These are phyloP conservation scores for Vitis riparia DNA, from an alignment of 164 flowering plant species.

Conservation along the genomic window DNA sequence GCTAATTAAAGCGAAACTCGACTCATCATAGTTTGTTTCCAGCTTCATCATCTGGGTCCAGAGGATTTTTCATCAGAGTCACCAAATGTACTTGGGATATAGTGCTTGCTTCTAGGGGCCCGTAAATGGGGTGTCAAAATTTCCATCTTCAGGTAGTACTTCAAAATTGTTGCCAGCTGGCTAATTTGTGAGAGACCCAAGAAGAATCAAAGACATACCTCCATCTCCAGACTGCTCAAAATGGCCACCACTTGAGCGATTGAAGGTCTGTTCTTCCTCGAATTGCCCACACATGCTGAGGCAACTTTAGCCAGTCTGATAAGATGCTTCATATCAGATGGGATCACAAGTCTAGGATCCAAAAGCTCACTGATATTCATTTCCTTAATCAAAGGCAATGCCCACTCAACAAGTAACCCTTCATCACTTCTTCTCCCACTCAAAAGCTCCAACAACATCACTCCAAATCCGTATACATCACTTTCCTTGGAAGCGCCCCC, in stretches of 20 bases:
- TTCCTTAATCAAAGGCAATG: conserved; percentile 65
- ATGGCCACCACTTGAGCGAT: conserved; percentile 64
- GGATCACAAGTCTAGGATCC: conserved; percentile 55
- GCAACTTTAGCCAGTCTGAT: conserved; percentile 74
- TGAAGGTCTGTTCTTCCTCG: conserved; percentile 58
- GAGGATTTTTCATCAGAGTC: conserved; percentile 5
- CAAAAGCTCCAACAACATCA: conserved; percentile 75
- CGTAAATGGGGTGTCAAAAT: too few species aligned
- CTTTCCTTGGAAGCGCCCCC: conserved; percentile 56
- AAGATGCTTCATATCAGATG: conserved; percentile 41
- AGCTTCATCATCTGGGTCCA: conserved; percentile 21
- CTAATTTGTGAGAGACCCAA: not conserved
- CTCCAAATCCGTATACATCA: conserved; percentile 85
- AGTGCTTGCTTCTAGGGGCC: too few species aligned
- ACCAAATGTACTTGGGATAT: too few species aligned
- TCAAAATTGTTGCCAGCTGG: not conserved
- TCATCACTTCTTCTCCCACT: conserved; percentile 65
- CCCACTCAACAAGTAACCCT: conserved; percentile 71
- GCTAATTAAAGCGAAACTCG: too few species aligned
- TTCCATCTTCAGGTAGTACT: too few species aligned
- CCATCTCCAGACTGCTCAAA: conserved; percentile 54
- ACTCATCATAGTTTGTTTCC: not conserved
- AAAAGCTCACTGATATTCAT: conserved; percentile 57
- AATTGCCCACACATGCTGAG: conserved; percentile 75
- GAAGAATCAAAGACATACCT: conserved; percentile 9